Evolutionary conservation across 2,329 filamentous ascomycete genomes (phyloP), one percentile per base, ranked within the genome.

Genomic region (Orbilia ellipsospora): DNA sequence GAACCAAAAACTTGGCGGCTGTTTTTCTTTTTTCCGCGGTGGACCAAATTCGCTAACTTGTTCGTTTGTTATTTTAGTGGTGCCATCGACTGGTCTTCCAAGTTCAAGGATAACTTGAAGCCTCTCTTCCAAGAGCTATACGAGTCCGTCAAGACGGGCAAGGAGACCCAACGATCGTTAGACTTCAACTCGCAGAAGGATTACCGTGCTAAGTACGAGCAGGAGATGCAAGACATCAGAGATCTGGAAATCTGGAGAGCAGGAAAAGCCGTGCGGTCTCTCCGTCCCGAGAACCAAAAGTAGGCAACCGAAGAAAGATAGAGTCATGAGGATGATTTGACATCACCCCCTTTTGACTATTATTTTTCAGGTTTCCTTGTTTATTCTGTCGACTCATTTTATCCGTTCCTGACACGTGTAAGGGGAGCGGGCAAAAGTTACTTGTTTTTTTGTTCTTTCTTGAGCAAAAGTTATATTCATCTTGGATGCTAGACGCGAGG

Each of bases 161-260:
- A 88, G 82, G 95, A 99, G 91, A 99, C 95, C 82, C 87, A 95
- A 90, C 90, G 95, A 85, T 95, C 93, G 77, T 90, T 99, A 82
- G 93, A 97, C 82, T 99, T 96, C 89, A 98, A 98, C 89, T 88
- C 91, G 83, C 93, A 96, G 85, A 86, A 89, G 80, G 93, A 99
- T 86, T 99, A 99, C 90, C 91, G 95, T 81, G 88, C 97, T 88
- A 93, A 92, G 86, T 99, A 94, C 85, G 93, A 97, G 89, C 89
- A 92, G 83, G 95, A 99, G 91, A 92, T 99, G 90, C 88, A 97
- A 87, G 95, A 98, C 88, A 98, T 99, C 87, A 92, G 94, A 82
- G 89, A 93, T 83, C 87, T 99, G 82, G 95, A 99, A 89, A 99
- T 99, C 89, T 99, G 95, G 95, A 90, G 92, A 82, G 95, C 95